Base-by-base conservation (phyloP, 345 rosid genomes). In the Anastatica hierochuntica region DNA sequence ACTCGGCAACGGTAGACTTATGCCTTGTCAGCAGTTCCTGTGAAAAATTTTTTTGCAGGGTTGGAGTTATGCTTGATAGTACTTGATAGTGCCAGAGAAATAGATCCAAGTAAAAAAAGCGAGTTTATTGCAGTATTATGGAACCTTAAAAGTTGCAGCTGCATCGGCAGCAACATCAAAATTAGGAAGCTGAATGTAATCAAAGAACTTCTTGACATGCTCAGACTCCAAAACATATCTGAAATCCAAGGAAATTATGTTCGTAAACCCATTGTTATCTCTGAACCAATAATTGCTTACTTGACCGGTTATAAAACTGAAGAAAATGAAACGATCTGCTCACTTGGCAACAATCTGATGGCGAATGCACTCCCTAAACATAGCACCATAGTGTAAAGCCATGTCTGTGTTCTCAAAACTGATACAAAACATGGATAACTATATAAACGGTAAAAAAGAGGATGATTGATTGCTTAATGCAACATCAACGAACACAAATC, bases 301-400 rank as follows among this genome's bases (percentile, higher is more conserved):
- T n/a, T n/a, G n/a, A 15, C 30, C 18, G 19, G 30, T 14, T 10
- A 19, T 9, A n/a, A 14, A 39, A 40, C 17, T 29, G n/a, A n/a
- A n/a, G n/a, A n/a, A n/a, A n/a, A n/a, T n/a, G 11, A 45, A 38
- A 14, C 7, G 8, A 5, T 24, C 8, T 14, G 60, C 82, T 80
- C 67, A 92, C 99, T 78, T 81, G 29, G 99, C 95, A 65, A 83
- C 90, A 76, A 59, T 75, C 81, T 92, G 99, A 56, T 88, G 99
- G 44, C 97, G 87, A 52, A 88, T 88, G 81, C 99, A 92, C 60
- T 88, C 99, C 75, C 97, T 81, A 57, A 88, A 74, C 98, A 92
- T 92, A 36, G 85, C 86, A 61, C 99, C 95, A 60, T 88, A 92
- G 69, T 92, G 99, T 61, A 92, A 76, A 49, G 95, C 97, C 95